Conservation (phyloP, 169 alveolate species). For the Theileria orientalis region DNA sequence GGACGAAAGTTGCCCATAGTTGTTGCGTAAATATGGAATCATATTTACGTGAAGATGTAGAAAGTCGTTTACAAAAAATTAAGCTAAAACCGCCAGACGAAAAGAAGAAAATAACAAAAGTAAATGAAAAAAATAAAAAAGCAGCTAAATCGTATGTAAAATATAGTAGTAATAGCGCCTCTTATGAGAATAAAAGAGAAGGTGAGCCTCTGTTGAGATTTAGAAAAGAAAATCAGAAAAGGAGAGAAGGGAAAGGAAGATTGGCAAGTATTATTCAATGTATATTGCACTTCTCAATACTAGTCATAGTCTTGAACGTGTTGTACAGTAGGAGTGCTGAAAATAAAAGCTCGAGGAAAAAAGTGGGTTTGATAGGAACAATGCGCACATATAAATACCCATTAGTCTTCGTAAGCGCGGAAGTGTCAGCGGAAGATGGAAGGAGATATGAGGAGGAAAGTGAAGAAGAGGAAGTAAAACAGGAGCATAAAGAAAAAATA, state of each 20-base stretch:
- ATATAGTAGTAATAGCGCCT: no score
- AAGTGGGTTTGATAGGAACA: no score
- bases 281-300: neutral
- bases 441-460: neutral
- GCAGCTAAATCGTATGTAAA: no score
- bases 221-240: neutral
- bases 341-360: neutral
- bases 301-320: neutral
- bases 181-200: neutral
- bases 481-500: neutral
- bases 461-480: neutral
- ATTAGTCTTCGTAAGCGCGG: no score
- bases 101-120: neutral
- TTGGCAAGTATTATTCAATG: neutral
- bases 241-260: neutral
- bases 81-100: no score
- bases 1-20: neutral
- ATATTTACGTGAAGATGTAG: neutral
- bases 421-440: neutral
- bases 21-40: constrained; percentile 17
- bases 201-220: neutral
- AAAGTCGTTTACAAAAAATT: no score
- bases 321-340: neutral
- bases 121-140: no score
- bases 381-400: no score